Percentiles rank a stretch among this genome's conserved stretches.
These are phyloP conservation scores for Oryza coarctata DNA, from an alignment of 176 grass and related monocot genomes.

Conservation along the genomic window DNA sequence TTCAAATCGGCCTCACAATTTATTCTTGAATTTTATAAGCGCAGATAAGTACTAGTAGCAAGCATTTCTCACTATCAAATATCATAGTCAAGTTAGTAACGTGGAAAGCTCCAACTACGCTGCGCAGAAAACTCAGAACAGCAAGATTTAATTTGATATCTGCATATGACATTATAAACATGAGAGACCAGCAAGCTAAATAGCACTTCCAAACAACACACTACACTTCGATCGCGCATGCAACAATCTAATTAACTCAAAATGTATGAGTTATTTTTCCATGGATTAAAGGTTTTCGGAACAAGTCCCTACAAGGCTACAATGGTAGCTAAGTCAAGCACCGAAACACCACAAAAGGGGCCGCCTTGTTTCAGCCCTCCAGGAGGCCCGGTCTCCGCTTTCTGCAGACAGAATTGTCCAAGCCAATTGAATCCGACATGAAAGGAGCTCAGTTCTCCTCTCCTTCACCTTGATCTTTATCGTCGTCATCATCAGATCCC, in stretches of 20 bases:
- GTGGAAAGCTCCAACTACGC: no score
- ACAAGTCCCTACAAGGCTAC: slow-evolving; percentile 22
- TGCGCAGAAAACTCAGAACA: no score
- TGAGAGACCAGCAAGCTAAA: not conserved
- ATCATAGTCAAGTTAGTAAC: no score
- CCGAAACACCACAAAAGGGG: slow-evolving; percentile 15
- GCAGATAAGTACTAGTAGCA: no score
- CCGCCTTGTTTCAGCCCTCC: slow-evolving; percentile 9
- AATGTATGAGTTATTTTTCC: not conserved
- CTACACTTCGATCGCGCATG: not conserved
- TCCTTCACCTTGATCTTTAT: slow-evolving; percentile 30
- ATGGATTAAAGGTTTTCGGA: not conserved
- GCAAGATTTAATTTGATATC: not conserved
- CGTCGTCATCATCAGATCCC: slow-evolving; percentile 51
- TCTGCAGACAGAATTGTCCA: not conserved
- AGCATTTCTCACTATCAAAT: no score
- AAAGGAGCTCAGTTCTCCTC: slow-evolving; percentile 17
- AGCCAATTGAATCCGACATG: not conserved
- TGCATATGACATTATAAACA: not conserved
- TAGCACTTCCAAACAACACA: not conserved
- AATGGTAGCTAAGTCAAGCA: slow-evolving; percentile 16
- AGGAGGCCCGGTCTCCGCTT: slow-evolving; percentile 10
- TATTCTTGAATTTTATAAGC: no score
- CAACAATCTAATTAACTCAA: not conserved
- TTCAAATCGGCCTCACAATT: no score